phyloP scores from a whole-genome alignment of 2,329 filamentous ascomycete species.

The Stagonosporopsis rhizophila region DNA sequence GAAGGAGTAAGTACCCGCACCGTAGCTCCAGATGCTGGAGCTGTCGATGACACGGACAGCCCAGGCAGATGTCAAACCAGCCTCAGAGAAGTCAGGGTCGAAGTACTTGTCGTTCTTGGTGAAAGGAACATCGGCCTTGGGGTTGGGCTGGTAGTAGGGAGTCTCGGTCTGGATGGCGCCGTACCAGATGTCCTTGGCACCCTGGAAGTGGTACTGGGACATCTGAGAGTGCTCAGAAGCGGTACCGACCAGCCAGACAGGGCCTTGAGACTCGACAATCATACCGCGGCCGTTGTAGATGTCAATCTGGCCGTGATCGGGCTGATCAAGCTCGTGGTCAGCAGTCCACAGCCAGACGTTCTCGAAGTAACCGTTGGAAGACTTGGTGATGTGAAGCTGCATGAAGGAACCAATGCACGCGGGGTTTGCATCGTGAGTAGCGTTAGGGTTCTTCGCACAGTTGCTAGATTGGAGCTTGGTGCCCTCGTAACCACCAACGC shows the following conservation, averaged over 20 bases:
- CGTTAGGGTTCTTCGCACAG: conserved; percentile 77
- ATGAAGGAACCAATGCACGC: conserved; percentile 77
- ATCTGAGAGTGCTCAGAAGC: conserved; percentile 70
- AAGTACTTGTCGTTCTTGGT: conserved; percentile 51
- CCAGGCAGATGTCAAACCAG: conserved; percentile 53
- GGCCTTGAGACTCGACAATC: conserved; percentile 76
- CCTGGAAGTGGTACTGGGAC: conserved; percentile 74
- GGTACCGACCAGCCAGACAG: conserved; percentile 77
- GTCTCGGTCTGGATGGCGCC: conserved; percentile 74
- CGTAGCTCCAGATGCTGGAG: conserved; percentile 55
- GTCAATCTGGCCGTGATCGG: conserved; percentile 76
- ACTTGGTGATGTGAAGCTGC: conserved; percentile 63
- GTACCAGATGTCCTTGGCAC: conserved; percentile 67
- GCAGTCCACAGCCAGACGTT: conserved; percentile 92
- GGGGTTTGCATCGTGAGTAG: conserved; percentile 66
- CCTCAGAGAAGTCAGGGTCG: conserved; percentile 52
- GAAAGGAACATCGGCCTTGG: conserved; percentile 66
- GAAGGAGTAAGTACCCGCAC: conserved; percentile 63
- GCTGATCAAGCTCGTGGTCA: conserved; percentile 84
- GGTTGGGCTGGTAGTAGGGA: conserved; percentile 74
- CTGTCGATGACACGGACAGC: conserved; percentile 53
- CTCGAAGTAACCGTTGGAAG: conserved; percentile 77
- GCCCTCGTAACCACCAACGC: conserved; percentile 85
- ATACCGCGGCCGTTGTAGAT: conserved; percentile 89
- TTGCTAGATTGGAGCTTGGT: conserved; percentile 80